Percentiles rank a stretch among this genome's conserved stretches.
phyloP scores from a whole-genome alignment of 1,284 basidiomycete species.

The Lentinula novae-zelandiae region DNA sequence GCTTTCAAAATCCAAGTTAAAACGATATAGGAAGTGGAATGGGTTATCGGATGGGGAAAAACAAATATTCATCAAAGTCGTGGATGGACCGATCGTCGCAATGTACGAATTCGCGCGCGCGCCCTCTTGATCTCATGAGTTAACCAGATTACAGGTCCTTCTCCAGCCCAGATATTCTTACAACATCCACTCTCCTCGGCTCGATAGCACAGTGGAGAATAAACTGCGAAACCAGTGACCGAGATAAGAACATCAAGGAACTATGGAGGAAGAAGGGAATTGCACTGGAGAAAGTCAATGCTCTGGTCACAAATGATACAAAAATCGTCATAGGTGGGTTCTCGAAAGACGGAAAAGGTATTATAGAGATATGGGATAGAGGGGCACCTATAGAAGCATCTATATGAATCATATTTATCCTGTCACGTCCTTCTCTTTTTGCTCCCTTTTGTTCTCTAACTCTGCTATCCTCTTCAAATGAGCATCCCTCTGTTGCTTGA shows the following conservation, averaged over 20 bases:
- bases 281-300: conserved; percentile 57
- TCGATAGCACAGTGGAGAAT: conserved; percentile 46
- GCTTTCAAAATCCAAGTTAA: conserved; percentile 36
- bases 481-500: conserved; percentile 49
- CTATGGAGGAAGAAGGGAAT: conserved; percentile 42
- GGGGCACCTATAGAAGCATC: not conserved
- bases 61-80: conserved; percentile 42
- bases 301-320: conserved; percentile 40
- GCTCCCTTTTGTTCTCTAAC: conserved; percentile 35
- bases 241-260: conserved; percentile 30
- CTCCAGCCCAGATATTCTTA: conserved; percentile 35
- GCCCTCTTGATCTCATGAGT: not conserved
- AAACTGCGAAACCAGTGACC: conserved; percentile 24
- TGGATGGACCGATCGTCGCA: conserved; percentile 68
- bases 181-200: conserved; percentile 60
- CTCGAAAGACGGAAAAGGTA: conserved; percentile 49
- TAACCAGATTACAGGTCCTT: conserved; percentile 41
- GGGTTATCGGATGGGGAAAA: conserved; percentile 52
- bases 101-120: conserved; percentile 43
- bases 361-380: conserved; percentile 53
- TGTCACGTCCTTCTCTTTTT: not conserved
- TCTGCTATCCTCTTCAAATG: conserved; percentile 52
- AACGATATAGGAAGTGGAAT: conserved; percentile 66
- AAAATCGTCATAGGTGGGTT: conserved; percentile 60
- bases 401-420: not conserved